Evolutionary conservation across 225 moss, liverwort and hornwort species (phyloP), one percentile per base, ranked within the genome.

Genomic region (Bryoerythrophyllum caledonicum): DNA sequence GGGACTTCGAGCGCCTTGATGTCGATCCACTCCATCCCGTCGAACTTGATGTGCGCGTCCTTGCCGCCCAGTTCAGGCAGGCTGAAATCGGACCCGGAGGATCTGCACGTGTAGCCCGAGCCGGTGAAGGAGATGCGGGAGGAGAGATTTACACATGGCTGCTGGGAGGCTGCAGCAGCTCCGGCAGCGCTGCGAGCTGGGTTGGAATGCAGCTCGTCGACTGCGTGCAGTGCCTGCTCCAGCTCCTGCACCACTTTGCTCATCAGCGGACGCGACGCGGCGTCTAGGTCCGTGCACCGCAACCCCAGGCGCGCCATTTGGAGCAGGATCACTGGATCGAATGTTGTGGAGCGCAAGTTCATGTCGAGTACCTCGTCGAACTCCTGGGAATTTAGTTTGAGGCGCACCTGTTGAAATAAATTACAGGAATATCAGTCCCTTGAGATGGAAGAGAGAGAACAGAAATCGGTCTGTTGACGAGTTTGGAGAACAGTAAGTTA

Each of bases 301-400:
- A 94, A 80, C 23, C 88, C 93, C 6, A 94, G 25, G 26, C 73
- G 80, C 59, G 91, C 88, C 93, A 94, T 91, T 65, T 90, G 84
- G 30, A 88, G 78, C 52, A 94, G 46, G 8, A 88, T 72, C 44
- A 87, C 86, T 30, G 73, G 83, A 73, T 94, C 90, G 82, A 91
- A 85, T 4, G 88, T 82, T 8, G 90, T 75, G 55, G 73, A 53
- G 3, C 83, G 81, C 51, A 94, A 79, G 37, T 80, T 85, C 67
- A 85, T 87, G 81, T 94, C 93, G 43, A 94, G 83, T 30, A 91
- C 70, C 19, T 84, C 85, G 20, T 87, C 91, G 30, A 94, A 72
- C 35, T 82, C 74, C 5, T 88, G 84, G 16, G 62, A 54, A 1
- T 83, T 80, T 68, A 78, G 1, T 41, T 60, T 82, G 28, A 67